These are phyloP conservation scores for Xylaria telfairii DNA, from an alignment of 495 filamentous ascomycete genomes.

Conservation along the genomic window DNA sequence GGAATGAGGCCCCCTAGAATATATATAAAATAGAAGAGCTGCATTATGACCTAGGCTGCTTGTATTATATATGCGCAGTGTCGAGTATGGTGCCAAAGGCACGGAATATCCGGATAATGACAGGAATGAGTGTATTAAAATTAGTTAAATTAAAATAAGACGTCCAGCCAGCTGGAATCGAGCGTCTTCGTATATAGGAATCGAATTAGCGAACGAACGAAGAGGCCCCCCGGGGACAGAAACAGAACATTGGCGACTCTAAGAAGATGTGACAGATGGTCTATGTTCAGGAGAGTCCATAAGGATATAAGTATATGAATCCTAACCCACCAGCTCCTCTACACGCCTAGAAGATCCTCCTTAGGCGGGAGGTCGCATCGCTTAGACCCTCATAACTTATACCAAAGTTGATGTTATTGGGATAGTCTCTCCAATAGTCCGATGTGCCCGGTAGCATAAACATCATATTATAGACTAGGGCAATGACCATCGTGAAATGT, in stretches of 20 bases:
- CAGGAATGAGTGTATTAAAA: slow-evolving; percentile 15
- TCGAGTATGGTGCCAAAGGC: background rate
- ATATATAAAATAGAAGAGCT: slow-evolving; percentile 28
- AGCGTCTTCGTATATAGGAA: background rate
- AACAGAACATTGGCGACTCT: background rate
- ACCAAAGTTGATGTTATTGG: background rate
- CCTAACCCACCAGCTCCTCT: background rate
- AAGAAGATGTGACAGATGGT: background rate
- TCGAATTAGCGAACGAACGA: slow-evolving; percentile 7
- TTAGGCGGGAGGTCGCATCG: slow-evolving; percentile 14
- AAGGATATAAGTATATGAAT: slow-evolving; percentile 12
- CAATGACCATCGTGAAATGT: background rate
- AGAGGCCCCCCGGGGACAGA: background rate
- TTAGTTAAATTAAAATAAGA: slow-evolving; percentile 33
- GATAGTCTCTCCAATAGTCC: slow-evolving; percentile 1
- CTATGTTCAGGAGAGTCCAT: background rate
- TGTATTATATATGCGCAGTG: background rate
- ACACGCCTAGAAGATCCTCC: background rate
- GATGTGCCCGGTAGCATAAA: background rate
- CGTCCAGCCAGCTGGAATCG: slow-evolving; percentile 25
- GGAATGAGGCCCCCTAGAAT: slow-evolving; percentile 35
- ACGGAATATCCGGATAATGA: background rate
- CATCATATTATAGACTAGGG: slow-evolving; percentile 10
- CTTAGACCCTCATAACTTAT: background rate
- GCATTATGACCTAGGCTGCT: slow-evolving; percentile 17